Conservation (phyloP, 106 monocot species). For the Dendrobium chrysotoxum region DNA sequence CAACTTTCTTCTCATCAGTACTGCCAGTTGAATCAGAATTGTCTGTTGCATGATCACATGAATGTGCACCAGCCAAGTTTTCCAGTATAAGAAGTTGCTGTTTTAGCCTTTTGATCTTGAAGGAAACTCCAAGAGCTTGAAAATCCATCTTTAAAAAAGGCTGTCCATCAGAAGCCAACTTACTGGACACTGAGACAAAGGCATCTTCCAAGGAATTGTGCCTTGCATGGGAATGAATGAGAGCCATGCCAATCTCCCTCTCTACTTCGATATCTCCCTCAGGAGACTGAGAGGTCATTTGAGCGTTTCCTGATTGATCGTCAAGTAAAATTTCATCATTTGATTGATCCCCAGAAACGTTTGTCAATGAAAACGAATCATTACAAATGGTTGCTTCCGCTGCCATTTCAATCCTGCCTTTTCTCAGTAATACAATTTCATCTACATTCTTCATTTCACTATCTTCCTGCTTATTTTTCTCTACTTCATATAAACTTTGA, state of each 20-base stretch:
- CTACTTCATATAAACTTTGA: neutral
- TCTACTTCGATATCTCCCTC: slow-evolving; percentile 48
- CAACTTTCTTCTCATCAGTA: slow-evolving; percentile 13
- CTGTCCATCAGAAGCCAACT: neutral
- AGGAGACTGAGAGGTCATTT: neutral
- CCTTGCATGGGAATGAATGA: neutral
- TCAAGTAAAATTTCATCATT: neutral
- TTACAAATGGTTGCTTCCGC: neutral
- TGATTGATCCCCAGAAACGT: neutral
- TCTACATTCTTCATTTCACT: neutral
- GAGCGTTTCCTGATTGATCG: neutral
- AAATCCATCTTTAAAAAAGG: slow-evolving; percentile 59
- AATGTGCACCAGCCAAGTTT: slow-evolving; percentile 31
- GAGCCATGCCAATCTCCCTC: slow-evolving; percentile 30
- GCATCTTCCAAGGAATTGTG: slow-evolving; percentile 12
- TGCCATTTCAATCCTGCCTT: neutral
- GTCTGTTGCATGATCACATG: neutral
- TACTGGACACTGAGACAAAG: neutral
- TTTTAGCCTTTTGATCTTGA: slow-evolving; percentile 83
- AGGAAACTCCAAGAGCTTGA: slow-evolving; percentile 66
- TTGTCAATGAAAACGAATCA: neutral
- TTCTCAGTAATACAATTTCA: neutral
- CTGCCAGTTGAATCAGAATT: slow-evolving; percentile 2
- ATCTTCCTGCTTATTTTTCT: slow-evolving; percentile 12
- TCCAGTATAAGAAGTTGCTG: slow-evolving; percentile 71